phyloP scores from a whole-genome alignment of 345 rosid genomes.

The Stellera chamaejasme region DNA sequence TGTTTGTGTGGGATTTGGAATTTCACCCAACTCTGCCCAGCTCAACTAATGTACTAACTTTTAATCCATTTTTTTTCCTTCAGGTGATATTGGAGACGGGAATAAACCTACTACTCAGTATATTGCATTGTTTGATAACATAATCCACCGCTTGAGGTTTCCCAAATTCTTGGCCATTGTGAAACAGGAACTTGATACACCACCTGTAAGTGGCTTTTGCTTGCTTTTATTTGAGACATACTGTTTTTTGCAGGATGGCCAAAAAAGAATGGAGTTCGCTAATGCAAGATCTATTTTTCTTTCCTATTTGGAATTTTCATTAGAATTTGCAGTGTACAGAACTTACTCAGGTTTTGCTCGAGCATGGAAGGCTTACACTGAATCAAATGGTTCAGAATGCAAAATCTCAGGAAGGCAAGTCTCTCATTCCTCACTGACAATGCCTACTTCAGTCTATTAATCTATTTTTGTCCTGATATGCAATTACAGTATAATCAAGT shows the following conservation, averaged over 20 bases:
- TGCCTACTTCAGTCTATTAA: too few species aligned
- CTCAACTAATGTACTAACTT: neutral
- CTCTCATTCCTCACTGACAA: too few species aligned
- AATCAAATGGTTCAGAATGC: constrained; percentile 64
- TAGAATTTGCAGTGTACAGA: constrained; percentile 44
- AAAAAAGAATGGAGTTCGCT: neutral
- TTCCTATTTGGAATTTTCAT: neutral
- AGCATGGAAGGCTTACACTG: constrained; percentile 77
- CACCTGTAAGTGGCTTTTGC: constrained; percentile 31
- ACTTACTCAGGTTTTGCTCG: constrained; percentile 63
- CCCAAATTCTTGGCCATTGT: constrained; percentile 48
- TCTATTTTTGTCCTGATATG: too few species aligned
- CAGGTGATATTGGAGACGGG: constrained; percentile 41
- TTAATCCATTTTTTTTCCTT: neutral
- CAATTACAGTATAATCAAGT: too few species aligned
- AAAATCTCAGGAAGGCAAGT: constrained; percentile 39
- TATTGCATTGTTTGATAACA: constrained; percentile 52
- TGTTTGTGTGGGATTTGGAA: too few species aligned
- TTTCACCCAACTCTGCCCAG: too few species aligned
- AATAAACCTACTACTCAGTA: constrained; percentile 41
- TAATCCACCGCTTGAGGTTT: constrained; percentile 66
- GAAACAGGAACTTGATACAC: constrained; percentile 42
- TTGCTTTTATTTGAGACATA: neutral
- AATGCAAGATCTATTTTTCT: neutral
- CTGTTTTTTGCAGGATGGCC: neutral